These are phyloP conservation scores for Nigrograna mackinnonii DNA, from an alignment of 2,329 filamentous ascomycete genomes.

Conservation along the genomic window DNA sequence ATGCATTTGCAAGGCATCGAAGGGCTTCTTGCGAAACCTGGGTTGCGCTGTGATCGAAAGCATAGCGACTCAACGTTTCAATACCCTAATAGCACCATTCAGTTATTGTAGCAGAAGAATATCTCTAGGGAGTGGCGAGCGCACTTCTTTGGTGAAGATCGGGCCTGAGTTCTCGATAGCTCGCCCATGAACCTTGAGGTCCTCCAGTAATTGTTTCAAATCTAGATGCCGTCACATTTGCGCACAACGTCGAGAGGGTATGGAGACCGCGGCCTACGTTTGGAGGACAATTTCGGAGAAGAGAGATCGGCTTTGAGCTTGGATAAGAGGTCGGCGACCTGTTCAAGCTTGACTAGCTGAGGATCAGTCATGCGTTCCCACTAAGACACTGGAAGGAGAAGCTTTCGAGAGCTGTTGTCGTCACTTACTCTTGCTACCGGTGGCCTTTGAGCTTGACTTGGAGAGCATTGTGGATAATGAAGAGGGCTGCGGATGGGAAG, in stretches of 20 bases:
- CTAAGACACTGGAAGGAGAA: too few relatives aligned
- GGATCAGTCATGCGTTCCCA: too few relatives aligned
- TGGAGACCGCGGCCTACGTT: conserved; percentile 57
- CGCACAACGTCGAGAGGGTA: too few relatives aligned
- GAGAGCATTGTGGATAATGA: too few relatives aligned
- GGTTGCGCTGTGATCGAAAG: conserved; percentile 67
- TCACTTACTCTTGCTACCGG: conserved; percentile 9
- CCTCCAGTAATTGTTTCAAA: conserved; percentile 58
- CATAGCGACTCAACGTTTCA: conserved; percentile 70
- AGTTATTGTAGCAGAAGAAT: neutral
- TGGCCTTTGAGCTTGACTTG: conserved; percentile 12
- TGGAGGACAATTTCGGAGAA: conserved; percentile 59
- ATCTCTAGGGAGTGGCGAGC: conserved; percentile 13
- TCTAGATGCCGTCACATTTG: too few relatives aligned
- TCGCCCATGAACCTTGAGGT: conserved; percentile 80
- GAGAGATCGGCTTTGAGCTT: conserved; percentile 66
- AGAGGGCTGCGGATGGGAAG: too few relatives aligned
- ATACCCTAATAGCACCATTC: conserved; percentile 66
- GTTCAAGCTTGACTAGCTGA: conserved; percentile 64
- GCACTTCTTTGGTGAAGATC: conserved; percentile 80
- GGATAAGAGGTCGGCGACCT: conserved; percentile 67
- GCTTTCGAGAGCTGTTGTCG: too few relatives aligned
- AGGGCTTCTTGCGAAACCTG: conserved; percentile 71
- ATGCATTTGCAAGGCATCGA: conserved; percentile 81
- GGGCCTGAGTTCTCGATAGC: conserved; percentile 73